Evolutionary conservation across 106 monocot genomes (phyloP).

Genomic region (Allium cepa): DNA sequence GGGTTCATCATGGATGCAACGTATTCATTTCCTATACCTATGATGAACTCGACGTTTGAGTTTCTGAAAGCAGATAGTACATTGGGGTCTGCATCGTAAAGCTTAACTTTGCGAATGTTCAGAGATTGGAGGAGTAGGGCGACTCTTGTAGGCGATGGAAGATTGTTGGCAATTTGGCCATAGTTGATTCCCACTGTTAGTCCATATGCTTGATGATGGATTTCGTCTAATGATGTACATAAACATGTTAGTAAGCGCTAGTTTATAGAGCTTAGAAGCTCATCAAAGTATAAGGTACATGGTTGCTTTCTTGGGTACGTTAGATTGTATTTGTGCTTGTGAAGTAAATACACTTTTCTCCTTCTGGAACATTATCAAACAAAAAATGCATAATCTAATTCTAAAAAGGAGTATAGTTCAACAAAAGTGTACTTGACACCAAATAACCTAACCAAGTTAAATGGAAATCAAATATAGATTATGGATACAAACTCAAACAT

Average conservation of each 20-base stretch:
- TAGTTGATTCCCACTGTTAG: slow-evolving; percentile 87
- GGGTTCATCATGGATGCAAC: slow-evolving; percentile 51
- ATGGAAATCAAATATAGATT: too few species aligned
- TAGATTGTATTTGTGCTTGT: too few species aligned
- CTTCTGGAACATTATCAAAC: too few species aligned
- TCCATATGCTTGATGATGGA: neutral
- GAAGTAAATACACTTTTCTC: too few species aligned
- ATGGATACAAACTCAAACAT: too few species aligned
- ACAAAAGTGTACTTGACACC: too few species aligned
- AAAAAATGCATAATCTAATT: too few species aligned
- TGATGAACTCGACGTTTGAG: slow-evolving; percentile 68
- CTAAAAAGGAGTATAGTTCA: too few species aligned
- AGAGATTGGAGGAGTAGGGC: slow-evolving; percentile 49
- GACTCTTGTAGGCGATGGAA: slow-evolving; percentile 59
- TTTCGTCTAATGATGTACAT: too few species aligned
- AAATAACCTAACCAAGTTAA: too few species aligned
- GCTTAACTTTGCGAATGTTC: slow-evolving; percentile 61
- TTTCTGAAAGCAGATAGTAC: slow-evolving; percentile 68
- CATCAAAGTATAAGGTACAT: slow-evolving; percentile 1
- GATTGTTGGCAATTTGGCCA: slow-evolving; percentile 87
- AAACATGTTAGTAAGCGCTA: too few species aligned
- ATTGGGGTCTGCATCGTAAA: slow-evolving; percentile 80
- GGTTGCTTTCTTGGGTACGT: neutral
- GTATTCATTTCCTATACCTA: slow-evolving; percentile 69
- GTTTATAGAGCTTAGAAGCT: neutral